Base-by-base conservation (phyloP, 371 early-diverging fungal species). In the Fennellomyces sp. region DNA sequence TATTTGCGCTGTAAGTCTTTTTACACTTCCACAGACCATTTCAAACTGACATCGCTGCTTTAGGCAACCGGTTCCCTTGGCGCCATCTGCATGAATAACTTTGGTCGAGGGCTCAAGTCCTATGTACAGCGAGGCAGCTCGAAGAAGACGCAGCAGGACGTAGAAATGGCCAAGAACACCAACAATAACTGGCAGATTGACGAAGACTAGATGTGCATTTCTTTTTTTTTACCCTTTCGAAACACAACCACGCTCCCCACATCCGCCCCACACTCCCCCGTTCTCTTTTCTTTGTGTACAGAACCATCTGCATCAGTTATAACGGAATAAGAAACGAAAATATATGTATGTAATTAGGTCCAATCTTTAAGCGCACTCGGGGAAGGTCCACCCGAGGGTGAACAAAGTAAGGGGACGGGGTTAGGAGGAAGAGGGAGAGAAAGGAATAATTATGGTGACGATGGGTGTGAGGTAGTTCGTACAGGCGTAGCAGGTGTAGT, bases 181-280 rank as follows among this genome's bases (percentile, higher is more conserved):
- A 61, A 65, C 25, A 62, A 60, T 30, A 65, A 66, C 30, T 78
- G 78, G 78, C 64, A 69, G 27, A 78, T 78, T 57, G 75, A 78
- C 53, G 78, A 78, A 53, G 65, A 69, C 39, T 71, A 62, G 41
- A 57, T 27, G 11, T 28, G 23, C 33, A 2, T 23, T 49, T 8
- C 33, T n/a, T 56, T 31, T 41, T 41, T 26, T 15, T 45, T 45
- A 19, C 53, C 33, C 53, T 52, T 52, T 52, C 53, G 10, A 17
- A 5, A 45, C 45, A 17, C n/a, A 15, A 5, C 5, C 45, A 45
- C 45, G 5, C 45, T 10, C 19, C 17, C 19, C 19, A 45, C 45
- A 15, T 23, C 21, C 17, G 17, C 23, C 21, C 31, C 52, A 28
- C 6, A 27, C 33, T 12, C 28, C 1, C 52, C 52, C 26, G 17